Conservation (phyloP, 768 basidiomycete species). For the Galerina sulciceps region DNA sequence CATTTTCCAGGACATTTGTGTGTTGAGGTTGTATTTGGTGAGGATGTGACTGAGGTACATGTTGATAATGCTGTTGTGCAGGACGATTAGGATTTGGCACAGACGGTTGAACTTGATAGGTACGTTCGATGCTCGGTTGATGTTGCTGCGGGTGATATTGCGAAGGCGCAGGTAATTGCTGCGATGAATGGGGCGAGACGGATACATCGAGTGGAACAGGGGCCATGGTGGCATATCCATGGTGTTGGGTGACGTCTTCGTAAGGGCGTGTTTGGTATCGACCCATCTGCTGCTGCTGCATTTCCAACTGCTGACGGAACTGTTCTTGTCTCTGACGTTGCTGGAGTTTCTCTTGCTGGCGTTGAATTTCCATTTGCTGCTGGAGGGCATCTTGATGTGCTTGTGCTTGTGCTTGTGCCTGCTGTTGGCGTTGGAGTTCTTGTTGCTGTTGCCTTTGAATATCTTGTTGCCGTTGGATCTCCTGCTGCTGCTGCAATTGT, state of each 20-base stretch:
- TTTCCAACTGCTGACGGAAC: constrained; percentile 23
- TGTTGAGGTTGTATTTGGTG: constrained; percentile 12
- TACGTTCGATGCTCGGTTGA: background rate
- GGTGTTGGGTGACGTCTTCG: constrained; percentile 14
- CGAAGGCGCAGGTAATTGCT: background rate
- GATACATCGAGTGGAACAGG: background rate
- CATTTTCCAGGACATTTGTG: background rate
- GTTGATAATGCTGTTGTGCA: constrained; percentile 5
- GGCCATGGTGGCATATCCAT: constrained; percentile 3
- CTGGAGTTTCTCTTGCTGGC: constrained; percentile 19
- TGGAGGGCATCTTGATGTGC: constrained; percentile 20
- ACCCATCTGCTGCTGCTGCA: constrained; percentile 22
- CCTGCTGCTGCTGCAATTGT: constrained; percentile 23
- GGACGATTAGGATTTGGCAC: background rate
- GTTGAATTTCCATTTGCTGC: constrained; percentile 15
- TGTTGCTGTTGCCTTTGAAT: constrained; percentile 17
- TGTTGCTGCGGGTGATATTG: constrained; percentile 6
- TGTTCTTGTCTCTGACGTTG: constrained; percentile 24
- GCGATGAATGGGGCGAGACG: background rate
- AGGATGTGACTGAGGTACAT: constrained; percentile 15
- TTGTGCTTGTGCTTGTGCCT: constrained; percentile 8
- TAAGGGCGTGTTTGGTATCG: constrained; percentile 19
- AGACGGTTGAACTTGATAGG: background rate
- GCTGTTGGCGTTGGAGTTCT: constrained; percentile 20
- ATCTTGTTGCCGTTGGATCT: constrained; percentile 19